Percentiles rank a stretch among this genome's conserved stretches.
These are phyloP conservation scores for Saccharomyces hybrid DNA, from an alignment of 1,139 yeast genomes.

Conservation along the genomic window DNA sequence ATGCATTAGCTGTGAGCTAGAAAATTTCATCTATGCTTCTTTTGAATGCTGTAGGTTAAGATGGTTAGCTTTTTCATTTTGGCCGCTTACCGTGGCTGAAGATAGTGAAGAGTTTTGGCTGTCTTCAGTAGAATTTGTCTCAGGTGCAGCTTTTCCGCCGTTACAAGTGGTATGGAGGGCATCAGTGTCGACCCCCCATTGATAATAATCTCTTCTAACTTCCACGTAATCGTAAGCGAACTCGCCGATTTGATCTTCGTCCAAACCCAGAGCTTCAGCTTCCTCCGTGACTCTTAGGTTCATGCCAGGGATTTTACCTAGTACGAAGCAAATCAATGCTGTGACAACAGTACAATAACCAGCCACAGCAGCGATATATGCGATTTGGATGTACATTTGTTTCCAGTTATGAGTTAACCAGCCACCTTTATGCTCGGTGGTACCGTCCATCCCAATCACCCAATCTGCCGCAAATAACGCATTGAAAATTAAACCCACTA, in stretches of 20 bases:
- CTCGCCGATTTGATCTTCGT: slow-evolving; percentile 96
- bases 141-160: neutral
- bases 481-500: slow-evolving; percentile 79
- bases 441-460: slow-evolving; percentile 84
- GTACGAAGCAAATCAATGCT: slow-evolving; percentile 61
- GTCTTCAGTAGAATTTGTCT: neutral
- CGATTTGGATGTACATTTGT: slow-evolving; percentile 85
- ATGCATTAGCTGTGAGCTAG: neutral
- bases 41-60: neutral
- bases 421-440: slow-evolving; percentile 78
- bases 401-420: slow-evolving; percentile 89
- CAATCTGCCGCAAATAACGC: slow-evolving; percentile 85
- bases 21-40: neutral
- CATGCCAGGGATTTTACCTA: slow-evolving; percentile 77
- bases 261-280: slow-evolving; percentile 85
- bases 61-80: neutral
- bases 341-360: slow-evolving; percentile 80
- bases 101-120: neutral
- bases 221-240: slow-evolving; percentile 97
- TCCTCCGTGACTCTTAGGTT: slow-evolving; percentile 73
- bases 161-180: no score
- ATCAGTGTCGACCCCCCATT: slow-evolving; percentile 41
- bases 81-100: neutral
- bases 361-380: slow-evolving; percentile 63
- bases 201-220: slow-evolving; percentile 85